Evolutionary conservation across 805 yeast species (phyloP).

Genomic region (Saccharomycopsis sp.): DNA sequence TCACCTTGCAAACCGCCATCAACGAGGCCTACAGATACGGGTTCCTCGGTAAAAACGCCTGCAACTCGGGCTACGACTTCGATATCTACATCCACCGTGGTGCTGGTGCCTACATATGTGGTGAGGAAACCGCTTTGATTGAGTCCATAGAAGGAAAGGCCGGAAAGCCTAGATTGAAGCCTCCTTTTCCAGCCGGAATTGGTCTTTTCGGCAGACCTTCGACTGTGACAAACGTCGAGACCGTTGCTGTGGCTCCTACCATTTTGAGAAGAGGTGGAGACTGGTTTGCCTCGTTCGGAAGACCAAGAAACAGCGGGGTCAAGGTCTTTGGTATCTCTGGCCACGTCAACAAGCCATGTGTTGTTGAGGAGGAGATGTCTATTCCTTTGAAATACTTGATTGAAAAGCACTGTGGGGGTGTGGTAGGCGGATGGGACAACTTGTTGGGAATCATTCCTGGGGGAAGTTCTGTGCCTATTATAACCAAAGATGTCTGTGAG

Average conservation of each 20-base stretch:
- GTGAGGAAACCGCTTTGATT: slow-evolving; percentile 86
- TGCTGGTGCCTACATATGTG: slow-evolving; percentile 90
- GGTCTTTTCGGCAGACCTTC: slow-evolving; percentile 89
- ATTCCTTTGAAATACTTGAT: slow-evolving; percentile 75
- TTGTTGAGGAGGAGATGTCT: slow-evolving; percentile 92
- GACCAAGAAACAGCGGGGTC: slow-evolving; percentile 79
- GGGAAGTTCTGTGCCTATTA: slow-evolving; percentile 80
- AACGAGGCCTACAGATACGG: slow-evolving; percentile 84
- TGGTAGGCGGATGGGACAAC: slow-evolving; percentile 91
- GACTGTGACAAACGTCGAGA: slow-evolving; percentile 86
- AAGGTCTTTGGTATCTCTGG: slow-evolving; percentile 85
- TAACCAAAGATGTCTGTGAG: slow-evolving; percentile 62
- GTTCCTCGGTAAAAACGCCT: slow-evolving; percentile 73
- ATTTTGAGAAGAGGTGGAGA: slow-evolving; percentile 83
- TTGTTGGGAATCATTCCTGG: slow-evolving; percentile 84
- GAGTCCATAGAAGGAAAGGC: slow-evolving; percentile 90
- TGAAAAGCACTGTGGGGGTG: slow-evolving; percentile 88
- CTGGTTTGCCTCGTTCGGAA: slow-evolving; percentile 80
- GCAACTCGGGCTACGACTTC: slow-evolving; percentile 80
- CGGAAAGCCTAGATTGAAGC: slow-evolving; percentile 89
- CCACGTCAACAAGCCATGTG: slow-evolving; percentile 87
- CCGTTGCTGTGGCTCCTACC: slow-evolving; percentile 86
- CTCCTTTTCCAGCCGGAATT: slow-evolving; percentile 93
- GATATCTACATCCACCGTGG: slow-evolving; percentile 86
- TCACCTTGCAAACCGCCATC: slow-evolving; percentile 67